Conservation (phyloP, 148 eudicot genomes). For the Selenicereus undatus region DNA sequence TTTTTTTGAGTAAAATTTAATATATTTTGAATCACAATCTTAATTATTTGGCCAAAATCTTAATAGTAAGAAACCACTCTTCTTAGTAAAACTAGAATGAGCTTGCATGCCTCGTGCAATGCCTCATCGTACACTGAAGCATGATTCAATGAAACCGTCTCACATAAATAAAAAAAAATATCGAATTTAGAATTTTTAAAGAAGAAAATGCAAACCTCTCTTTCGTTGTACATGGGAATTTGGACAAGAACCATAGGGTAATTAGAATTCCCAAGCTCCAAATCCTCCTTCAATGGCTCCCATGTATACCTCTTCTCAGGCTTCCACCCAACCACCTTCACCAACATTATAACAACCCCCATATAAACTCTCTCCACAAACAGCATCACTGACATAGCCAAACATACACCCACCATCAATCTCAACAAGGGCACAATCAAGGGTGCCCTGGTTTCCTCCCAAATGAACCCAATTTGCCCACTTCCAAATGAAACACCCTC, state of each 20-base stretch:
- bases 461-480: conserved; percentile 34
- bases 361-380: conserved; percentile 62
- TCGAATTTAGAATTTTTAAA: neutral
- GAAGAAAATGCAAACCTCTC: conserved; percentile 39
- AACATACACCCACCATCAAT: conserved; percentile 38
- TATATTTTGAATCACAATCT: too few relatives aligned
- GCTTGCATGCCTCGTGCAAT: too few relatives aligned
- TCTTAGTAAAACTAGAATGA: too few relatives aligned
- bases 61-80: too few relatives aligned
- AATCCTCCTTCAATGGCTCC: conserved; percentile 63
- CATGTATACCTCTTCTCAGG: conserved; percentile 58
- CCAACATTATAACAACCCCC: conserved; percentile 45
- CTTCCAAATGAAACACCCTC: conserved; percentile 11
- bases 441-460: conserved; percentile 50
- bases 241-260: conserved; percentile 74
- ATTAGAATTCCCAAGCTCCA: conserved; percentile 53
- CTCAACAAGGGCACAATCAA: conserved; percentile 50
- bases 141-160: neutral
- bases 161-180: neutral
- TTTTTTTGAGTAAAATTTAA: too few relatives aligned
- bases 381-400: conserved; percentile 59
- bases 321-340: conserved; percentile 45
- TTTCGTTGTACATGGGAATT: conserved; percentile 76
- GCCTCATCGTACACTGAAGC: too few relatives aligned
- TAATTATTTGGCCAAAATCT: too few relatives aligned